These are phyloP conservation scores for Citrus australasica DNA, from an alignment of 345 rosid genomes.

Conservation along the genomic window DNA sequence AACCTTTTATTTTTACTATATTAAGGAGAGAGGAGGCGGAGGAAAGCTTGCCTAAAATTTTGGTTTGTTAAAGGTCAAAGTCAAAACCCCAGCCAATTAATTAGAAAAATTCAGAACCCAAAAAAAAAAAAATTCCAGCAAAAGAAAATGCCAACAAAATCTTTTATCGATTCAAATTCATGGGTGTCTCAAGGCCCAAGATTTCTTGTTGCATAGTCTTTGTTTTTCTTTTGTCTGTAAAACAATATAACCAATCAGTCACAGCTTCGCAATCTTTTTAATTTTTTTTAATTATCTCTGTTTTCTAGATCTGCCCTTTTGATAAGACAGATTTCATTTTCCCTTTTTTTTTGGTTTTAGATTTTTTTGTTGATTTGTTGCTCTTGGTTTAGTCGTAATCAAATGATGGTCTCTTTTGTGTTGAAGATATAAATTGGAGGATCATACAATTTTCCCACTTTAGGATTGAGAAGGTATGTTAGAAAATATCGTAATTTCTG, in stretches of 20 bases:
- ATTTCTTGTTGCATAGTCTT: slow-evolving; percentile 13
- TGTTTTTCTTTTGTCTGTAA: neutral
- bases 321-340: neutral
- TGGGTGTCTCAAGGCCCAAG: slow-evolving; percentile 16
- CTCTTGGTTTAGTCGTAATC: slow-evolving; percentile 4
- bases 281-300: neutral
- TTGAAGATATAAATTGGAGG: slow-evolving; percentile 24
- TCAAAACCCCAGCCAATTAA: slow-evolving; percentile 32
- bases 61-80: slow-evolving; percentile 49
- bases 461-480: slow-evolving; percentile 25
- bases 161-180: neutral
- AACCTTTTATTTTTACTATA: slow-evolving; percentile 4
- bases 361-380: neutral
- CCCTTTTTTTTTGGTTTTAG: neutral
- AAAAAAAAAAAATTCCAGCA: slow-evolving; percentile 1
- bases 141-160: neutral
- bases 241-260: slow-evolving; percentile 15
- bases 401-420: slow-evolving; percentile 14
- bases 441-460: slow-evolving; percentile 21
- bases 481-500: neutral
- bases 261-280: neutral
- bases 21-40: slow-evolving; percentile 22
- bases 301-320: slow-evolving; percentile 27
- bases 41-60: slow-evolving; percentile 41
- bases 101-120: slow-evolving; percentile 11